These are phyloP conservation scores for Globisporangium carolinianum DNA, from an alignment of 352 stramenopile genomes.

Conservation along the genomic window DNA sequence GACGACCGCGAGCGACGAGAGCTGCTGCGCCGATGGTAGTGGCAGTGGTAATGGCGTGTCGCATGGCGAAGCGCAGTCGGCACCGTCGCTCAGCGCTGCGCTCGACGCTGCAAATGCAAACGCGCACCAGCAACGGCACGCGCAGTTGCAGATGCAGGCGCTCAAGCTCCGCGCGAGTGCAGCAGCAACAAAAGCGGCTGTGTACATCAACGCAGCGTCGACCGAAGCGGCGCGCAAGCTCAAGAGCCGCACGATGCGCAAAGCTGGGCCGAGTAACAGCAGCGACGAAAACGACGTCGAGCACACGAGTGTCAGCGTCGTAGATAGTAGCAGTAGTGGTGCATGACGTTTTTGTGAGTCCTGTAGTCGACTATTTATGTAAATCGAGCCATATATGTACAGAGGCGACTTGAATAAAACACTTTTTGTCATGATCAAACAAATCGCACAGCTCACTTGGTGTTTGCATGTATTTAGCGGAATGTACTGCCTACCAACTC, in stretches of 20 bases:
- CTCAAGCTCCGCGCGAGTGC: slow-evolving; percentile 27
- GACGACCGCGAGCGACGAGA: slow-evolving; percentile 48
- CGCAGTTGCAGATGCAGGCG: slow-evolving; percentile 26
- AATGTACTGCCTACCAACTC: too few species aligned
- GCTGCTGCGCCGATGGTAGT: slow-evolving; percentile 18
- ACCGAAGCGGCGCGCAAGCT: slow-evolving; percentile 48
- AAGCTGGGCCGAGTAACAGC: slow-evolving; percentile 11
- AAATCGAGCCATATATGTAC: neutral
- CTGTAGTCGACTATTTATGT: neutral
- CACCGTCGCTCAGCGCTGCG: slow-evolving; percentile 9
- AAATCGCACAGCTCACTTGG: too few species aligned
- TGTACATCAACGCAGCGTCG: slow-evolving; percentile 39
- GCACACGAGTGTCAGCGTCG: neutral
- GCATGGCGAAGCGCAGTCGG: slow-evolving; percentile 10
- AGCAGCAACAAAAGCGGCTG: slow-evolving; percentile 37
- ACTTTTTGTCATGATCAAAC: too few species aligned
- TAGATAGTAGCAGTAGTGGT: neutral
- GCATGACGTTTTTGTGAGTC: too few species aligned
- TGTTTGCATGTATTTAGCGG: too few species aligned
- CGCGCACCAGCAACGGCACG: slow-evolving; percentile 8
- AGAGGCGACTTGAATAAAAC: too few species aligned
- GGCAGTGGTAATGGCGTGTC: slow-evolving; percentile 13
- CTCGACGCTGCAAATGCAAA: slow-evolving; percentile 11
- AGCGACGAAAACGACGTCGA: slow-evolving; percentile 17
- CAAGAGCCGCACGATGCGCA: slow-evolving; percentile 19